Evolutionary conservation across 169 alveolate species (phyloP).

Genomic region (Plasmodium knowlesi): DNA sequence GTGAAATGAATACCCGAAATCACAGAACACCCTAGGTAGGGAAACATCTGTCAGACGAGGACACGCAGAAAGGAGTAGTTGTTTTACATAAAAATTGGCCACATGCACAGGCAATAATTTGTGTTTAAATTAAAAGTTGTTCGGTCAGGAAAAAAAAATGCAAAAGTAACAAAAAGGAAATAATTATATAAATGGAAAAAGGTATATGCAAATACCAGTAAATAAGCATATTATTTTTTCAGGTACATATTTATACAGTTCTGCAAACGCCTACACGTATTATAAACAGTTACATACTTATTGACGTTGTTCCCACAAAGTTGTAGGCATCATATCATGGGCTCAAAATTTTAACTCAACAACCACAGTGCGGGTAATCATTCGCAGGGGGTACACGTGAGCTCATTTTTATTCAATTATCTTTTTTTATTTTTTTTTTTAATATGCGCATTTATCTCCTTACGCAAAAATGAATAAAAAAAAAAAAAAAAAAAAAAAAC

Average conservation of each 20-base stretch:
- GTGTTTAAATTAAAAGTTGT: not conserved
- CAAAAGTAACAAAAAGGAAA: not conserved
- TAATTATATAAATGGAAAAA: not conserved
- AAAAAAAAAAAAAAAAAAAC: not conserved
- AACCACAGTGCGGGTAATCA: not conserved
- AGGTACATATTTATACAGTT: not conserved
- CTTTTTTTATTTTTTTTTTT: not conserved
- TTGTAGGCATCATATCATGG: not conserved
- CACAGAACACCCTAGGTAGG: not conserved
- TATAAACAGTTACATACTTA: not conserved
- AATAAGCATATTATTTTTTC: not conserved
- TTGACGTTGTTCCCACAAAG: not conserved
- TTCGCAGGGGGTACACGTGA: not conserved
- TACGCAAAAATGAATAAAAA: not conserved
- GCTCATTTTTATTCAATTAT: not conserved
- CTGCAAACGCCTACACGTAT: not conserved
- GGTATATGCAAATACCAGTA: not conserved
- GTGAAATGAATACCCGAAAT: not conserved
- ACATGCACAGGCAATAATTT: not conserved
- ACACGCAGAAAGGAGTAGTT: not conserved
- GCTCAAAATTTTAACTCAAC: not conserved
- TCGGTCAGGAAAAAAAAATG: not conserved
- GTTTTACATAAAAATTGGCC: not conserved
- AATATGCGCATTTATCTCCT: not conserved
- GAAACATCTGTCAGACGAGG: not conserved